A percentile compares a stretch with the other conserved stretches of the same genome.
Conservation (phyloP, 345 rosid genomes). For the Carallia pectinifolia region DNA sequence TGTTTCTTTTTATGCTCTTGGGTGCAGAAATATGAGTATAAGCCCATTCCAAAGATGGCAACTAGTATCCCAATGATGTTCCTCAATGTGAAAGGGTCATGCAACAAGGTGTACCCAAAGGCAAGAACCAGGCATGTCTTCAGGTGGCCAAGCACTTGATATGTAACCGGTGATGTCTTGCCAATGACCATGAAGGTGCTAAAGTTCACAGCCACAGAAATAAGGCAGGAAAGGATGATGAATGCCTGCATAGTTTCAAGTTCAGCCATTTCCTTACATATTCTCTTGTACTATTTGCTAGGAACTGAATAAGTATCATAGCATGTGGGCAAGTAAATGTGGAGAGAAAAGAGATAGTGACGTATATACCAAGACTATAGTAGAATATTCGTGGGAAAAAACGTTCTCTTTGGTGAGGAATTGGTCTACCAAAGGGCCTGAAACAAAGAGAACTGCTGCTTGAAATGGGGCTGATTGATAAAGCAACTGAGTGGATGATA, state of each 20-base stretch:
- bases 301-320: no score
- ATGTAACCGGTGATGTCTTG: slow-evolving; percentile 97
- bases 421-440: slow-evolving; percentile 91
- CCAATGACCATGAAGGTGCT: slow-evolving; percentile 97
- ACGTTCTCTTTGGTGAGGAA: slow-evolving; percentile 81
- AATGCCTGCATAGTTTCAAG: slow-evolving; percentile 51
- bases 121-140: slow-evolving; percentile 92
- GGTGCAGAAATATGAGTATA: slow-evolving; percentile 85
- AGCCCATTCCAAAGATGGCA: slow-evolving; percentile 87
- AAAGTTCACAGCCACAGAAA: slow-evolving; percentile 94
- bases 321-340: no score
- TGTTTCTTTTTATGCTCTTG: slow-evolving; percentile 78
- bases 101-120: slow-evolving; percentile 83
- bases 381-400: slow-evolving; percentile 75
- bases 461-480: slow-evolving; percentile 99
- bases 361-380: slow-evolving; percentile 65
- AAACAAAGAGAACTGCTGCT: slow-evolving; percentile 92
- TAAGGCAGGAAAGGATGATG: slow-evolving; percentile 76
- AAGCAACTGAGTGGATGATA: slow-evolving; percentile 90
- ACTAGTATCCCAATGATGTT: slow-evolving; percentile 80
- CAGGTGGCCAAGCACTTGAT: slow-evolving; percentile 96
- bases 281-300: neutral
- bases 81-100: slow-evolving; percentile 84
- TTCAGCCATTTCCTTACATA: neutral
- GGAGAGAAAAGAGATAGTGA: neutral